Percentiles rank a stretch among this genome's conserved stretches.
Conservation (phyloP, 129 eudicot genomes). For the Daucus carota region DH1_v3.0 NC_030383.2:52227001-52227500, state of each 20-base stretch:
- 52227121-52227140: not conserved
- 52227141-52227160: not conserved
- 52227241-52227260: conserved; percentile 68
- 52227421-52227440: not conserved
- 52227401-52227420: not conserved
- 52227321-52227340: conserved; percentile 86
- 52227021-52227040: conserved; percentile 86
- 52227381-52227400: not conserved
- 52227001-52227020: conserved; percentile 91
- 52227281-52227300: conserved; percentile 84
- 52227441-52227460: not conserved
- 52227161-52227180: not conserved
- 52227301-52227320: conserved; percentile 76
- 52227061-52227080: conserved; percentile 61
- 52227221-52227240: conserved; percentile 12
- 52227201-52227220: not conserved
- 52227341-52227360: conserved; percentile 58
- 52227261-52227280: conserved; percentile 81
- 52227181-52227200: conserved; percentile 6
- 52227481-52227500: not conserved
- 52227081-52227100: conserved; percentile 69
- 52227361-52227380: not conserved
- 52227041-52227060: conserved; percentile 61
- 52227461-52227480: not conserved
- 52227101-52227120: conserved; percentile 1